Conservation (phyloP, 768 basidiomycete species). For the Heimioporus sp. region DNA sequence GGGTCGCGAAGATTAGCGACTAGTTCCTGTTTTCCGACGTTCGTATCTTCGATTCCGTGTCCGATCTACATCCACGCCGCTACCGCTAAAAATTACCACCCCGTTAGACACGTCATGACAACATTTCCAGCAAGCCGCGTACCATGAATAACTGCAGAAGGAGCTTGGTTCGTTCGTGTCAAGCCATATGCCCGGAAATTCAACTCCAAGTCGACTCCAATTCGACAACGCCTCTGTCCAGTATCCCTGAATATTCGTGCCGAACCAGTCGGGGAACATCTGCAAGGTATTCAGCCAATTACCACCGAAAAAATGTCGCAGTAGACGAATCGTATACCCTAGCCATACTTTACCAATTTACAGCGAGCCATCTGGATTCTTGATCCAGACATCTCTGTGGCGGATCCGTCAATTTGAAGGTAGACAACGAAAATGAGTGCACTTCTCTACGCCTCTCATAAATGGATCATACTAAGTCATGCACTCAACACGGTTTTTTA, state of each 20-base stretch:
- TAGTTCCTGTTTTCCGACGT: slow-evolving; percentile 44
- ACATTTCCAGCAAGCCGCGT: neutral
- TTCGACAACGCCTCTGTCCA: slow-evolving; percentile 61
- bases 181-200: slow-evolving; percentile 63
- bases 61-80: slow-evolving; percentile 43
- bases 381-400: slow-evolving; percentile 63
- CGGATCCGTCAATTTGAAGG: neutral
- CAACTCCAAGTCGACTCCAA: slow-evolving; percentile 48
- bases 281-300: slow-evolving; percentile 6
- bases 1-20: slow-evolving; percentile 51
- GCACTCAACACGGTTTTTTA: neutral
- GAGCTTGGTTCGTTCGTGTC: slow-evolving; percentile 69
- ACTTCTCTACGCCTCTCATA: slow-evolving; percentile 58
- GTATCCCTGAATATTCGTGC: slow-evolving; percentile 44
- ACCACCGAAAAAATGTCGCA: neutral
- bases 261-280: slow-evolving; percentile 64
- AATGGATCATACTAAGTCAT: slow-evolving; percentile 62
- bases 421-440: slow-evolving; percentile 8
- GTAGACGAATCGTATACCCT: slow-evolving; percentile 58
- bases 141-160: slow-evolving; percentile 63
- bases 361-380: slow-evolving; percentile 66
- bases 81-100: slow-evolving; percentile 34
- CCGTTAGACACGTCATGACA: neutral
- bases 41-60: slow-evolving; percentile 24
- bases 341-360: slow-evolving; percentile 79